Conservation (phyloP, 164 flowering plant species). For the Platanus orientalis region DNA sequence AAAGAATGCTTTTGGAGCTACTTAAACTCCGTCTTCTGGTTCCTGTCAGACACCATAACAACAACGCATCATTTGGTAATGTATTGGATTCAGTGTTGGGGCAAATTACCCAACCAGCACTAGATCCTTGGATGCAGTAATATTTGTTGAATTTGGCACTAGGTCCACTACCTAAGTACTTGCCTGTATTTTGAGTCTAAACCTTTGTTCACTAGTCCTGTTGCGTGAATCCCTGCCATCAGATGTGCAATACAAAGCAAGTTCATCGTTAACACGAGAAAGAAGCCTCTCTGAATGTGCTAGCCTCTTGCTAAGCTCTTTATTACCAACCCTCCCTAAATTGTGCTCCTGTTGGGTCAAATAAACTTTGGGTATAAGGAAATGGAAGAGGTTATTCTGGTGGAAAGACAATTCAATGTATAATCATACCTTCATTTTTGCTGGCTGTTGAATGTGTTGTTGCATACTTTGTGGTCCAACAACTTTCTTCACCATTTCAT, state of each 20-base stretch:
- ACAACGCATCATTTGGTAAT: too few species aligned
- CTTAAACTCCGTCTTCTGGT: too few species aligned
- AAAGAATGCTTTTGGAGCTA: too few species aligned
- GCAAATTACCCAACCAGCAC: too few species aligned
- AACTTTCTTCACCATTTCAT: slow-evolving; percentile 50
- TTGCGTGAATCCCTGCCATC: slow-evolving; percentile 20
- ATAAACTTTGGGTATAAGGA: not conserved
- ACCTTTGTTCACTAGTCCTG: slow-evolving; percentile 9
- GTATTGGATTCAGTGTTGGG: too few species aligned
- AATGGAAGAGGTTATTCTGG: not conserved
- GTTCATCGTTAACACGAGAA: slow-evolving; percentile 48
- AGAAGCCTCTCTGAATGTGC: slow-evolving; percentile 45
- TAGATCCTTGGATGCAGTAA: too few species aligned
- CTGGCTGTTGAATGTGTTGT: slow-evolving; percentile 24
- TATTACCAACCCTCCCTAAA: slow-evolving; percentile 17
- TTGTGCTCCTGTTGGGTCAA: slow-evolving; percentile 28
- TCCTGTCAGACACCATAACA: too few species aligned
- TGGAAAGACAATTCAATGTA: not conserved
- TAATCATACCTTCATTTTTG: slow-evolving; percentile 33
- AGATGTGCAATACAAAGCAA: slow-evolving; percentile 35
- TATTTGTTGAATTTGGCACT: too few species aligned
- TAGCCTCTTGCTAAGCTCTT: slow-evolving; percentile 37
- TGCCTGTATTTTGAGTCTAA: slow-evolving; percentile 22
- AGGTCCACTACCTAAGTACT: not conserved
- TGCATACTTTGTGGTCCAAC: slow-evolving; percentile 29